phyloP scores from a whole-genome alignment of 2,329 filamentous ascomycete species.

The Alternaria burnsii region DNA sequence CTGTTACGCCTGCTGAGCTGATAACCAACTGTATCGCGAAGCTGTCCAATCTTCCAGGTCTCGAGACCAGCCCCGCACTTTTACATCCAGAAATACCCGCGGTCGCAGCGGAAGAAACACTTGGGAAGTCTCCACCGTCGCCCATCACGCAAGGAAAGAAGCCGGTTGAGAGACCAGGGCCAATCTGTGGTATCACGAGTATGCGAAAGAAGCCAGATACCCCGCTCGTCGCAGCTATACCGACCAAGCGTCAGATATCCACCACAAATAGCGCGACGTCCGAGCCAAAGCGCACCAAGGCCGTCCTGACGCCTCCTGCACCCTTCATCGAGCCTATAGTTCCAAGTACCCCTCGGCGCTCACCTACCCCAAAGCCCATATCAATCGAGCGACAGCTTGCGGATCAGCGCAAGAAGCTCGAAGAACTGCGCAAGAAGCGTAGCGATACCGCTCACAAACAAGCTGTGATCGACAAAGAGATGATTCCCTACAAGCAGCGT shows the following conservation, averaged over 20 bases:
- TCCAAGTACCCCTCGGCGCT: conserved; percentile 4
- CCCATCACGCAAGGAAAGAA: not conserved
- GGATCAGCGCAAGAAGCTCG: conserved; percentile 29
- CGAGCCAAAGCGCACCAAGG: conserved; percentile 23
- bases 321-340: not conserved
- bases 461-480: conserved; percentile 19
- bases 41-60: not conserved
- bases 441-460: conserved; percentile 27
- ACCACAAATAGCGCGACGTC: conserved; percentile 1
- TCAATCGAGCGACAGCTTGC: conserved; percentile 22
- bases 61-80: not conserved
- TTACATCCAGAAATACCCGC: not conserved
- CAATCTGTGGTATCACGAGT: not conserved
- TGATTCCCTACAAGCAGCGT: conserved; percentile 26
- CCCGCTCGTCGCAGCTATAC: not conserved
- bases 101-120: not conserved
- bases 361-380: conserved; percentile 2
- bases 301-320: not conserved
- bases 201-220: not conserved
- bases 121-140: not conserved
- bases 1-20: not conserved
- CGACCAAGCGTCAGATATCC: conserved; percentile 16
- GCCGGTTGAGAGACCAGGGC: not conserved
- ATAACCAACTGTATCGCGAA: not conserved
- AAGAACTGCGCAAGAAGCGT: conserved; percentile 24